These are phyloP conservation scores for Brachypodium distachyon DNA, from an alignment of 202 grass and related monocot genomes.

Conservation along the genomic window DNA sequence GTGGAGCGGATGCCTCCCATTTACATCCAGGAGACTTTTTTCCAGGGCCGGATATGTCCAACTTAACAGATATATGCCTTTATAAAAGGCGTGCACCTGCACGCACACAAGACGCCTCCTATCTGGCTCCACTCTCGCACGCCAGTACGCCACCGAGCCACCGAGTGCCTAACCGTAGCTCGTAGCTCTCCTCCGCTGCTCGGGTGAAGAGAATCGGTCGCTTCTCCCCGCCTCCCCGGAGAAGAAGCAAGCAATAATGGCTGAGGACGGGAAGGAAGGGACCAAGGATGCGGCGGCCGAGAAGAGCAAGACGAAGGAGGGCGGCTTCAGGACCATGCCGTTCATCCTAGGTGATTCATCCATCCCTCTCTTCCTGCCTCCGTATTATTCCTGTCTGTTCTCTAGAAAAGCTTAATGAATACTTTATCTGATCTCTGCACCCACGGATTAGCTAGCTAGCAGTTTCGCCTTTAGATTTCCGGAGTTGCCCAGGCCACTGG, in stretches of 20 bases:
- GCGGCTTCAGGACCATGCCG: constrained; percentile 84
- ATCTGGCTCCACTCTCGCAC: not conserved
- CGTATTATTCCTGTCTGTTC: not conserved
- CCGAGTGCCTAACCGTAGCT: not conserved
- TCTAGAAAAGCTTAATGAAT: not conserved
- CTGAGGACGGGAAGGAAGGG: constrained; percentile 27
- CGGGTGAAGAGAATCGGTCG: constrained; percentile 8
- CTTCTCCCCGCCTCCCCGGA: not conserved
- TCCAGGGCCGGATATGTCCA: not conserved
- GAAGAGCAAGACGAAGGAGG: constrained; percentile 38
- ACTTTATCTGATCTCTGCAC: not conserved
- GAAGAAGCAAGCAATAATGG: constrained; percentile 29
- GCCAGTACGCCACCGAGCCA: not conserved
- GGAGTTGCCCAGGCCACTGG: not conserved
- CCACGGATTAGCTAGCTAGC: not conserved
- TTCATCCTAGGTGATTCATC: constrained; percentile 63
- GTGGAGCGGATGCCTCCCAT: constrained; percentile 5
- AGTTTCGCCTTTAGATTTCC: not conserved
- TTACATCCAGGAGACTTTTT: not conserved
- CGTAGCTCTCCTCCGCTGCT: constrained; percentile 1
- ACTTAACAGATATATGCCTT: not conserved
- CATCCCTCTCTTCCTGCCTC: not conserved
- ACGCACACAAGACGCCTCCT: not conserved
- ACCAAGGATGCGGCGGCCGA: not conserved
- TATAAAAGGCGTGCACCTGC: constrained; percentile 23